Conservation (phyloP, 495 filamentous ascomycete species). For the Podospora fimiseda region DNA sequence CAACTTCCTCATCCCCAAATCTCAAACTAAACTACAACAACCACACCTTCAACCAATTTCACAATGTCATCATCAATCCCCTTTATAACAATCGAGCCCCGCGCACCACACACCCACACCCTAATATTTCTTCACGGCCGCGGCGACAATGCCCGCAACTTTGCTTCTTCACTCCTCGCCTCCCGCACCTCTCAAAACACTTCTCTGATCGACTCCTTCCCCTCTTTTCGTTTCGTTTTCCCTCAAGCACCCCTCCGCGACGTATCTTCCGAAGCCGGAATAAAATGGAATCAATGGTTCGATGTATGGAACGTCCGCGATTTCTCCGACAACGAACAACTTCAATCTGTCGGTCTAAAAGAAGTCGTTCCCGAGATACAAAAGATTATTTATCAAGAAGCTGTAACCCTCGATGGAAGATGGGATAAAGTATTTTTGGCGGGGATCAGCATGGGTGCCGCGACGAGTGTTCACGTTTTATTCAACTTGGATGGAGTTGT, state of each 20-base stretch:
- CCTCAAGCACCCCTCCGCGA: constrained; percentile 43
- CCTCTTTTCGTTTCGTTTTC: constrained; percentile 39
- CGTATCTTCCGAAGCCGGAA: constrained; percentile 30
- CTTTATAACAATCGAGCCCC: constrained; percentile 19
- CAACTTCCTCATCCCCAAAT: too few relatives aligned
- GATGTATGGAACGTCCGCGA: constrained; percentile 30
- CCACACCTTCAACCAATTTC: background rate
- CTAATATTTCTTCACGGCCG: constrained; percentile 58
- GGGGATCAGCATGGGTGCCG: constrained; percentile 33
- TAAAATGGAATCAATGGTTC: constrained; percentile 27
- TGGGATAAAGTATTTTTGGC: constrained; percentile 28
- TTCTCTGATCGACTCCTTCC: constrained; percentile 29
- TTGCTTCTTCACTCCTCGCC: constrained; percentile 41
- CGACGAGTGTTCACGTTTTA: constrained; percentile 37
- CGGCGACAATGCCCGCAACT: constrained; percentile 46
- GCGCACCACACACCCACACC: constrained; percentile 47
- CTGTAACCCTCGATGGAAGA: constrained; percentile 12
- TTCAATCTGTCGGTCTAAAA: constrained; percentile 23
- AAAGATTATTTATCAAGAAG: constrained; percentile 22
- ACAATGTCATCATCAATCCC: background rate
- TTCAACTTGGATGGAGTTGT: constrained; percentile 20
- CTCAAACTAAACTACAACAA: background rate
- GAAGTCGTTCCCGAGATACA: constrained; percentile 21
- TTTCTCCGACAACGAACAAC: constrained; percentile 22
- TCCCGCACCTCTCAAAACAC: constrained; percentile 25